phyloP scores from a whole-genome alignment of 2,329 filamentous ascomycete species.

The Penicillium brasilianum region DNA sequence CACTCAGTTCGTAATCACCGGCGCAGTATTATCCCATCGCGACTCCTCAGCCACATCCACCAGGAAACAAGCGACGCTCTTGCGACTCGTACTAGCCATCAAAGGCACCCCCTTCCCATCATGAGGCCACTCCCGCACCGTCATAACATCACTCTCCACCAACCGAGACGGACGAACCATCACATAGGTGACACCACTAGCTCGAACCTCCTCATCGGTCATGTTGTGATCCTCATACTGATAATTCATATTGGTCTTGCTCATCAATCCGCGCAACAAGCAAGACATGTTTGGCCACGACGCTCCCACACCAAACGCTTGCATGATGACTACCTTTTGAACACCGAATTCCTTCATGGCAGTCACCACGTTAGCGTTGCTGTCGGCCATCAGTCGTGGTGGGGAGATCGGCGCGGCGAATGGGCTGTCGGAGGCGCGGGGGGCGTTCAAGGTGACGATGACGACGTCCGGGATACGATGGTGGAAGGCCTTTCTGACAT shows the following conservation, averaged over 20 bases:
- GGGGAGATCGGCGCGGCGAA: slow-evolving; percentile 54
- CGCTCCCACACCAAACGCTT: slow-evolving; percentile 55
- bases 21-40: slow-evolving; percentile 51
- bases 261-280: slow-evolving; percentile 53
- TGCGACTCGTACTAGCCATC: slow-evolving; percentile 44
- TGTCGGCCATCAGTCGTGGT: slow-evolving; percentile 54
- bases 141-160: slow-evolving; percentile 43
- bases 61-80: slow-evolving; percentile 54
- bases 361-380: slow-evolving; percentile 44
- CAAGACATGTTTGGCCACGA: slow-evolving; percentile 52
- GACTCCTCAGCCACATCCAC: slow-evolving; percentile 50
- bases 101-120: slow-evolving; percentile 51
- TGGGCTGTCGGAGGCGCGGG: slow-evolving; percentile 53
- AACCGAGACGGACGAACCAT: slow-evolving; percentile 54
- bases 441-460: slow-evolving; percentile 57
- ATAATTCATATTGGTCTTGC: slow-evolving; percentile 53
- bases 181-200: slow-evolving; percentile 46
- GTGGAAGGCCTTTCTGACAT: slow-evolving; percentile 28
- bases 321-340: slow-evolving; percentile 56
- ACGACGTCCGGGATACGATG: slow-evolving; percentile 42
- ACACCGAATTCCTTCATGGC: slow-evolving; percentile 46
- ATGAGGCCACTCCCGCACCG: slow-evolving; percentile 50
- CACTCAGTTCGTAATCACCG: slow-evolving; percentile 53
- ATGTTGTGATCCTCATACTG: slow-evolving; percentile 56
- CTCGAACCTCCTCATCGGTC: slow-evolving; percentile 51